These are phyloP conservation scores for Chrysopogon serrulatus DNA, from an alignment of 176 grass and related monocot species.

Conservation along the genomic window DNA sequence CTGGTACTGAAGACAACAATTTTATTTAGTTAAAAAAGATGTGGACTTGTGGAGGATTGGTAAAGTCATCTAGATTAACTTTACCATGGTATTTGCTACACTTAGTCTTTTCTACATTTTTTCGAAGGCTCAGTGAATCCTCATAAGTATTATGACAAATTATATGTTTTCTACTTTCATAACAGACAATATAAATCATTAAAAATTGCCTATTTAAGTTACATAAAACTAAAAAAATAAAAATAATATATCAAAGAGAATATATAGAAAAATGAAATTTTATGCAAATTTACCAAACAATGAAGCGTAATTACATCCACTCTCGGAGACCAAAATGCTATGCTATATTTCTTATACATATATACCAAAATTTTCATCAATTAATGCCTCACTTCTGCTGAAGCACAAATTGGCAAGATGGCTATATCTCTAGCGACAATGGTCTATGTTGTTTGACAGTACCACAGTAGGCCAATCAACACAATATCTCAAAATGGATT, in stretches of 20 bases:
- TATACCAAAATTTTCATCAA: neutral
- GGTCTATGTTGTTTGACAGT: neutral
- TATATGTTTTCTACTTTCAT: neutral
- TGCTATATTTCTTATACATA: neutral
- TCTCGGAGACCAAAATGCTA: neutral
- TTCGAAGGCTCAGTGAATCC: neutral
- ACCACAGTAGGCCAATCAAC: neutral
- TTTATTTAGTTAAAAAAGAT: too few species aligned
- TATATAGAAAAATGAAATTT: neutral
- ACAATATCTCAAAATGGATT: neutral
- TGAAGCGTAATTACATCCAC: neutral
- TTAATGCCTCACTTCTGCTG: neutral
- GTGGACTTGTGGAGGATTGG: neutral
- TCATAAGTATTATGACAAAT: neutral
- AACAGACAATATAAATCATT: neutral
- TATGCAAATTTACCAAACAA: neutral
- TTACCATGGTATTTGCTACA: neutral
- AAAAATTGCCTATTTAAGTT: neutral
- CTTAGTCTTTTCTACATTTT: neutral
- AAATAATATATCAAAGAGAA: neutral
- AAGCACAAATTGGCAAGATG: neutral
- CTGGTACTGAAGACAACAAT: neutral
- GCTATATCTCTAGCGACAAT: neutral
- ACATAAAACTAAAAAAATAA: neutral
- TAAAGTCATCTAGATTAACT: neutral